phyloP scores from a whole-genome alignment of 768 basidiomycete genomes.

The Suillus occidentalis region DNA sequence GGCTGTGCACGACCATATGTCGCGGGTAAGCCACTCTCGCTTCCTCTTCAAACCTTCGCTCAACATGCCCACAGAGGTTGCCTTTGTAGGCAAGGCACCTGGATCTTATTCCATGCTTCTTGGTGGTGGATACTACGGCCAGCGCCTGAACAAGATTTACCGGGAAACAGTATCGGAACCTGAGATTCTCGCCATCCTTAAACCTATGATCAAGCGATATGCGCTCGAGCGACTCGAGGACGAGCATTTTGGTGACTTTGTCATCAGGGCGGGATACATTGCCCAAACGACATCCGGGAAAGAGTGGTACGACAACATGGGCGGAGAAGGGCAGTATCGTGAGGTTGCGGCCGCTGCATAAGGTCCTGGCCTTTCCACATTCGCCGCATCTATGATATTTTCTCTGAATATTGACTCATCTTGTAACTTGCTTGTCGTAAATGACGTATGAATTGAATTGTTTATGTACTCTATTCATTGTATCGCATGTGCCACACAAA shows the following conservation, averaged over 20 bases:
- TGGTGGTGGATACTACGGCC: slow-evolving; percentile 93
- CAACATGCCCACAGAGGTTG: slow-evolving; percentile 62
- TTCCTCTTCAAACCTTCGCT: slow-evolving; percentile 2
- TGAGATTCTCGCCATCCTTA: slow-evolving; percentile 86
- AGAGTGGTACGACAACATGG: slow-evolving; percentile 83
- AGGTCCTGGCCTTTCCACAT: neutral
- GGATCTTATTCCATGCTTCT: slow-evolving; percentile 93
- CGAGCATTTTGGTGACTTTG: slow-evolving; percentile 95
- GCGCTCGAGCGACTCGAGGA: slow-evolving; percentile 84
- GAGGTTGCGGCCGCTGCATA: slow-evolving; percentile 26
- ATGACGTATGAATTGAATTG: neutral
- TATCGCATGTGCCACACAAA: neutral
- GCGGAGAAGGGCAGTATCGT: slow-evolving; percentile 67
- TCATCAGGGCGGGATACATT: slow-evolving; percentile 89
- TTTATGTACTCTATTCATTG: neutral
- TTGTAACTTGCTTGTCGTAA: neutral
- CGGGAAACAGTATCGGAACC: slow-evolving; percentile 88
- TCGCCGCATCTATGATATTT: neutral
- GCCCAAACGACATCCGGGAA: slow-evolving; percentile 80
- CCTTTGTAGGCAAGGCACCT: slow-evolving; percentile 95
- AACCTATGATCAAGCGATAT: slow-evolving; percentile 93
- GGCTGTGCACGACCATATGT: slow-evolving; percentile 93
- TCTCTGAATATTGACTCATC: neutral
- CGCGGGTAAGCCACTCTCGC: slow-evolving; percentile 53
- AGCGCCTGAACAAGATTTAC: slow-evolving; percentile 95